Base-by-base conservation (phyloP, 2,329 filamentous ascomycete genomes). In the Aphanoascus verrucosus region DNA sequence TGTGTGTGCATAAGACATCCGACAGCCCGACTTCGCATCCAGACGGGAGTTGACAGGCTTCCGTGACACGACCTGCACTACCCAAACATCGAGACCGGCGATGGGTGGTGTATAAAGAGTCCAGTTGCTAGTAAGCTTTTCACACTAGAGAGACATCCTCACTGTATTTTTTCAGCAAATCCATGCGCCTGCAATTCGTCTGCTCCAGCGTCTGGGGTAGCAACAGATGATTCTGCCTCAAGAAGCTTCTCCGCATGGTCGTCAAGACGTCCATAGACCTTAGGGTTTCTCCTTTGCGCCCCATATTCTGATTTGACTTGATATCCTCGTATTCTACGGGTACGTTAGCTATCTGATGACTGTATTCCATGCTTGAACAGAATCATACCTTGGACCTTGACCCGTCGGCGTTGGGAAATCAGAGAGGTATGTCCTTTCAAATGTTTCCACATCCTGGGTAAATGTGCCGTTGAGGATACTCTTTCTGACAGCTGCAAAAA, bases 321-420 rank as follows among this genome's bases (percentile, higher is more conserved):
- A 63, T 94, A 94, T 1, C 89, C 89, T 62, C 89, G 77, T 35
- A 86, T 77, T 62, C 78, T 79, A 58, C 17, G 40, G 0, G 47
- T 19, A 15, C 1, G 11, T 43, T 41, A 51, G 42, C 4, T 19
- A 52, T 20, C 53, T 32, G 1, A 45, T 44, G n/a, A 9, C 2
- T 28, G 23, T 28, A 28, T 52, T 35, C 20, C 1, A 34, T 8
- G 17, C 28, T 38, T 12, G 4, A 34, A n/a, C 19, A 34, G 12
- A 11, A 19, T 35, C 66, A 55, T 70, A 77, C 67, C 88, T 78
- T 8, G 93, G 93, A 8, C 90, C 82, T 62, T 84, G 75, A 0
- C 89, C 91, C 0, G 82, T 88, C 37, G 84, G 84, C 42, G 77
- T 74, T 0, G 91, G 91, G 31, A 97, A 65, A 11, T 83, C 77